Base-by-base conservation (phyloP, 1,284 basidiomycete genomes). In the Neonothopanus nambi region DNA sequence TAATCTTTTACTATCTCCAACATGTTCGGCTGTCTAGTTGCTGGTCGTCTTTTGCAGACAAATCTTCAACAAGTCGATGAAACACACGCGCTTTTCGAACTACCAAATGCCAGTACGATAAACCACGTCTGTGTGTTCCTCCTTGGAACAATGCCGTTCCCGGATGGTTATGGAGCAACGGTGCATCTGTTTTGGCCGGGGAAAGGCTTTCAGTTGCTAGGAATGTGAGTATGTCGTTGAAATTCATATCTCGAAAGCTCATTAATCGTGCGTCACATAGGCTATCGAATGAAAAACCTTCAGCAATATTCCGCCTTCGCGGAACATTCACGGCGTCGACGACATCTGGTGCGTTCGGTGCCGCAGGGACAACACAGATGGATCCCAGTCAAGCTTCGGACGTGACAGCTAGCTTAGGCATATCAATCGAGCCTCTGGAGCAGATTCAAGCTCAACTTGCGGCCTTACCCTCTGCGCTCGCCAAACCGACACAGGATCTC, bases 61-160 rank as follows among this genome's bases (percentile, higher is more conserved):
- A 84, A 90, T 62, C 70, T 90, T 4, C 81, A 83, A 53, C 87
- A 89, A 62, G 75, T 92, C 50, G 89, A 94, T 67, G 89, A 92
- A 43, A 93, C 91, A 0, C 91, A 93, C 63, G 93, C 91, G 33
- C 75, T 87, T 20, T 95, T 95, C 64, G 84, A 90, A 63, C 78
- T 97, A 5, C 82, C 85, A 1, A 75, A 80, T 23, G 91, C 91
- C 0, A 82, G 82, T 56, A 80, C 83, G 17, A 90, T 96, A 62
- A 95, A 96, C 64, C 94, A 97, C 66, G 72, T 96, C 42, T 93
- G 90, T 42, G 91, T 96, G 2, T 96, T 96, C 68, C 72, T 96
- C 11, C 71, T 93, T 2, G 94, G 93, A 21, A 88, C 87, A 39
- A 91, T 91, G 0, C 86, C 91, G 0, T 95, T 96, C 61, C 94